Evolutionary conservation across 176 grass and related monocot species (phyloP), one percentile per base, ranked within the genome.

Genomic region (Triticum aestivum): DNA sequence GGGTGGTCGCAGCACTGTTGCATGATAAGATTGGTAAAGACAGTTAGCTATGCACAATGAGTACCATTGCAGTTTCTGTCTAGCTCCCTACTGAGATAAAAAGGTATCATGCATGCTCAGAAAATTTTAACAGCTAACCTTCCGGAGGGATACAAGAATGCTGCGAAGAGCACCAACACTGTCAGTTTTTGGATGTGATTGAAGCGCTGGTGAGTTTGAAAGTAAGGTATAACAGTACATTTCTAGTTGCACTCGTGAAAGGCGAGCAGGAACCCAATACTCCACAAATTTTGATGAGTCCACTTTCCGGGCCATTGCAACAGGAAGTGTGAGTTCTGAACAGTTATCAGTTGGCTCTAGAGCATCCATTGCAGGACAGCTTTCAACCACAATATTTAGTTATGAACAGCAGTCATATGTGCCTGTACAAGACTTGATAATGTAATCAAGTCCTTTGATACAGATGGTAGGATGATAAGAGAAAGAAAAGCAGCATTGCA

Each of bases 1-100:
- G 96, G 96, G 82, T 98, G 93, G 76, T 98, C 93, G 76, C 93
- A 95, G 79, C 96, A 98, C 96, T 98, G 93, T 81, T 67, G 76
- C 73, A 92, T 65, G 23, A 59, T 41, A 86, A 89, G 64, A 82
- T 88, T 38, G 82, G 35, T 70, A 85, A 77, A 81, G 32, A 85
- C 37, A 78, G 37, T 70, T 42, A 87, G 34, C 59, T 80, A 84
- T 39, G 38, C 52, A 61, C 18, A 59, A 71, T 69, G 63, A 74
- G 66, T 65, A 65, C 1, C 78, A 45, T 79, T 80, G 39, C 23
- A 86, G 29, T 45, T 73, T 87, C 24, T 15, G 85, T 80, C 77
- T 65, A 65, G 42, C 14, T 67, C 26, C 35, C 47, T 79, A 84
- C 4, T 77, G 44, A 83, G 6, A n/a, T 41, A 86, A 84, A 91